Conservation (phyloP, 2,329 filamentous ascomycete species). For the Ambrosiella xylebori region DNA sequence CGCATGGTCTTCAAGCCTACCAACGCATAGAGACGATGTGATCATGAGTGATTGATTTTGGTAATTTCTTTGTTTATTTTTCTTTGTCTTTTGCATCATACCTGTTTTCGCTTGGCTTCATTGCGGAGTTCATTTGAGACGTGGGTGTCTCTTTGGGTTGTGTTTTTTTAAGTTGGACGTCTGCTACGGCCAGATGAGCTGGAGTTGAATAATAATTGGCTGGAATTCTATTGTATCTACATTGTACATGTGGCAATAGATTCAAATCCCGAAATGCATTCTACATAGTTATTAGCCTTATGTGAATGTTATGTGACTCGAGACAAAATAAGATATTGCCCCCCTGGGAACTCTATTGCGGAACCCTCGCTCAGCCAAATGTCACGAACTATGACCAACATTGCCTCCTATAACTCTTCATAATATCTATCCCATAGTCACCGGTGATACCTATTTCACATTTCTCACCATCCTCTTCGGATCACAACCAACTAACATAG, state of each 20-base stretch:
- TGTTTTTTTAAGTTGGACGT: not conserved
- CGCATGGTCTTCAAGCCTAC: conserved; percentile 48
- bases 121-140: not conserved
- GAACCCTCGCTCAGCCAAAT: no score
- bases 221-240: not conserved
- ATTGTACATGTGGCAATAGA: not conserved
- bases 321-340: no score
- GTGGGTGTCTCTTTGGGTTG: not conserved
- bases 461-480: no score
- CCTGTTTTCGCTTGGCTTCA: not conserved
- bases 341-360: no score
- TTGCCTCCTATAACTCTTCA: no score
- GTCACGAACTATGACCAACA: no score
- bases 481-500: no score
- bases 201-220: not conserved
- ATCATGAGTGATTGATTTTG: not conserved
- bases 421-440: no score
- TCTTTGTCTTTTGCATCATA: conserved; percentile 2
- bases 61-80: not conserved
- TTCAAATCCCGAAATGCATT: no score
- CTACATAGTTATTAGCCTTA: no score
- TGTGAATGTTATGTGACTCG: no score
- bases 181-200: conserved; percentile 4
- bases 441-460: no score
- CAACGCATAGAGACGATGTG: conserved; percentile 11